Percentiles rank a stretch among this genome's conserved stretches.
Evolutionary conservation across 1,139 yeast genomes (phyloP).

Genomic region (Pneumocystis sp.): DNA sequence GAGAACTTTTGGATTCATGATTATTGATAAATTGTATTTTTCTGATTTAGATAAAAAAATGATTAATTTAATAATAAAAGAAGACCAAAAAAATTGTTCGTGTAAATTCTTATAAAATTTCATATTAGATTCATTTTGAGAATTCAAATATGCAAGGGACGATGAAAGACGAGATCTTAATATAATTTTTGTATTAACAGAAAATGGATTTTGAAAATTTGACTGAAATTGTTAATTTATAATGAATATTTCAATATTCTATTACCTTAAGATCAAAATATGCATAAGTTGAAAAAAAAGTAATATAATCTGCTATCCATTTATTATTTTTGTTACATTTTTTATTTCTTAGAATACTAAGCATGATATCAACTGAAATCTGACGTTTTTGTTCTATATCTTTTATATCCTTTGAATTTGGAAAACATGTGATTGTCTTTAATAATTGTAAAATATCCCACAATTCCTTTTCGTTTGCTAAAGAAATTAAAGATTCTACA

Average conservation of each 20-base stretch:
- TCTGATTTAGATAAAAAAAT: constrained; percentile 2
- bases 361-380: constrained; percentile 51
- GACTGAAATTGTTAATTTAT: not conserved
- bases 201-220: constrained; percentile 3
- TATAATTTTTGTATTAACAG: constrained; percentile 12
- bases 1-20: constrained; percentile 35
- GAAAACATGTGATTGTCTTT: constrained; percentile 17
- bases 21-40: constrained; percentile 21
- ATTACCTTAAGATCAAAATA: not conserved
- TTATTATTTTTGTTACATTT: not conserved
- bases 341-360: constrained; percentile 27
- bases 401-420: constrained; percentile 22
- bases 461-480: constrained; percentile 20
- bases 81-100: not conserved
- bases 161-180: constrained; percentile 8
- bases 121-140: constrained; percentile 2
- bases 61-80: constrained; percentile 2
- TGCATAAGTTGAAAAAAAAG: not conserved
- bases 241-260: not conserved
- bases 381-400: constrained; percentile 43
- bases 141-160: constrained; percentile 4
- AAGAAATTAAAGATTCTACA: constrained; percentile 32
- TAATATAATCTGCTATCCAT: not conserved
- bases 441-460: constrained; percentile 25
- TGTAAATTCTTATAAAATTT: not conserved